These are phyloP conservation scores for Guadua angustifolia DNA, from an alignment of 176 grass and related monocot genomes.

Conservation along the genomic window DNA sequence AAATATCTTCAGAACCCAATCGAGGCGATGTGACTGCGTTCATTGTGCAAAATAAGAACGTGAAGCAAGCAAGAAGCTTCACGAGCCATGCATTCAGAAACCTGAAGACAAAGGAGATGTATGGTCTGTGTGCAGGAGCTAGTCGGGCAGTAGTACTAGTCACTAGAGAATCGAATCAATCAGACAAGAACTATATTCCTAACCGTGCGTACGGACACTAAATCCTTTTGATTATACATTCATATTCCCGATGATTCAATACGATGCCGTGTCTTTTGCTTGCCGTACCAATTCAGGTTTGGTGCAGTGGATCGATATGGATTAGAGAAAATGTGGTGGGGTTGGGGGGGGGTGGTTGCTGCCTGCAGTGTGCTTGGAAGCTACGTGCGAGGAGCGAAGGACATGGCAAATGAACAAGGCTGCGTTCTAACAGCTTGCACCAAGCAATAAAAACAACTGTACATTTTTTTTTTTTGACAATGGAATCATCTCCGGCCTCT, in stretches of 20 bases:
- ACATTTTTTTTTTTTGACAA: not conserved
- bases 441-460: not conserved
- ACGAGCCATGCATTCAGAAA: not conserved
- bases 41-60: not conserved
- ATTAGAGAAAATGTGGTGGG: slow-evolving; percentile 3
- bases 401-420: slow-evolving; percentile 38
- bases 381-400: slow-evolving; percentile 63
- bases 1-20: not conserved
- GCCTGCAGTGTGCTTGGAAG: slow-evolving; percentile 52
- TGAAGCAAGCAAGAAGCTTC: slow-evolving; percentile 58
- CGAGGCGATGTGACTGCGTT: slow-evolving; percentile 29
- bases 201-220: slow-evolving; percentile 34
- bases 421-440: slow-evolving; percentile 2
- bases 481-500: too few relatives aligned
- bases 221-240: not conserved
- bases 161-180: slow-evolving; percentile 22
- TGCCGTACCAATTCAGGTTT: slow-evolving; percentile 45
- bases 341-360: not conserved
- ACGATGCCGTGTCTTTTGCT: slow-evolving; percentile 30
- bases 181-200: slow-evolving; percentile 46
- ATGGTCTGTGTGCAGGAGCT: not conserved
- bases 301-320: slow-evolving; percentile 39
- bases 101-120: not conserved
- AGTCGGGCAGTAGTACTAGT: not conserved
- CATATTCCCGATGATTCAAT: slow-evolving; percentile 7